Evolutionary conservation across 306 rosid genomes (phyloP), one percentile per base, ranked within the genome.

Genomic region (Canavalia gladiata): DNA sequence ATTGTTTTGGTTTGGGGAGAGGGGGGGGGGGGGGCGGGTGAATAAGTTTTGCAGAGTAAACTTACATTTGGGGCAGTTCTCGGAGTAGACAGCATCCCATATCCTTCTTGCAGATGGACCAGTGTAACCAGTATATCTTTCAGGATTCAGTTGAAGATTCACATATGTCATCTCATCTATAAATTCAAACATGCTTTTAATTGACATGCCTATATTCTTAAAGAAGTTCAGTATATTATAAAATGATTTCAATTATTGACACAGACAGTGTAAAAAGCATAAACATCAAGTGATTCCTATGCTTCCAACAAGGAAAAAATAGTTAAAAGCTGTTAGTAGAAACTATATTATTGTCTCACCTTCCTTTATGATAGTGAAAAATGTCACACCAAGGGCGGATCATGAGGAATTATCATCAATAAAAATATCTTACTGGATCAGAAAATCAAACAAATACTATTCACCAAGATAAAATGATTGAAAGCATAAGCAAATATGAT

Each of bases 41-140:
- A 18, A 18, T 18, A 74, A 75, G 39, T n/a, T 18, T 18, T 18
- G 25, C 25, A 18, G 28, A 72, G 52, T 52, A 34, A 57, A 67
- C 94, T 88, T 77, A 95, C 99, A 89, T 91, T 93, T 95, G 63
- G 99, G 98, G 82, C 99, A 95, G 90, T 95, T 95, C 87, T 95
- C 99, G 52, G 94, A 83, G 83, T 95, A 95, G 74, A 91, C 68
- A 76, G 96, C 93, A 81, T 93, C 98, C 99, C 99, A 91, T 79
- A 95, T 93, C 86, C 99, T 91, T 84, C 94, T 87, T 63, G 99
- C 98, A 77, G 97, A 95, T 79, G 97, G 94, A 69, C 98, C 99
- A 67, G 86, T 84, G 83, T 88, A 95, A 80, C 99, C 99, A 2
- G 99, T 95, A 84, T 88, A 95, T 77, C 99, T 86, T 89, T 93